phyloP scores from a whole-genome alignment of 2,329 filamentous ascomycete species.

The Epichloe baconii region DNA sequence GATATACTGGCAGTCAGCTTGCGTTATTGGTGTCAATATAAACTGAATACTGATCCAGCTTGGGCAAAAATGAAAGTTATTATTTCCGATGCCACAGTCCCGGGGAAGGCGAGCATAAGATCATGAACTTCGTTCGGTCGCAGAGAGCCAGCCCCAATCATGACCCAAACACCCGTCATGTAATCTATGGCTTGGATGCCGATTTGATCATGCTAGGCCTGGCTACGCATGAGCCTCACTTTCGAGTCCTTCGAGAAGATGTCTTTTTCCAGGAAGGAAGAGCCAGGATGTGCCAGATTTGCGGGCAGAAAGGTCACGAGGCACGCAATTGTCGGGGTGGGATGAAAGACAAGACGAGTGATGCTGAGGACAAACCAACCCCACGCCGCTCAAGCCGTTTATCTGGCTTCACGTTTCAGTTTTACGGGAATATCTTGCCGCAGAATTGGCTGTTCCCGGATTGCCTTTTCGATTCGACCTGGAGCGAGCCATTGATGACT shows the following conservation, averaged over 20 bases:
- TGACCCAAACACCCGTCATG: slow-evolving; percentile 92
- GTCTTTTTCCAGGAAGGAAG: slow-evolving; percentile 88
- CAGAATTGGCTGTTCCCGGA: slow-evolving; percentile 72
- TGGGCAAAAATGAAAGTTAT: slow-evolving; percentile 94
- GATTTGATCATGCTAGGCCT: slow-evolving; percentile 98
- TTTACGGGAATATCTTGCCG: slow-evolving; percentile 81
- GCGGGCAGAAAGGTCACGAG: slow-evolving; percentile 85
- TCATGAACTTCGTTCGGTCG: slow-evolving; percentile 95
- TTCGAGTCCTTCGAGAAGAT: slow-evolving; percentile 90
- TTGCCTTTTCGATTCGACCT: slow-evolving; percentile 85
- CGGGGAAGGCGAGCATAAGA: slow-evolving; percentile 97
- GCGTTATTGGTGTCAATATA: slow-evolving; percentile 95
- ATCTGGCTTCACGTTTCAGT: slow-evolving; percentile 96
- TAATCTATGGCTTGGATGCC: slow-evolving; percentile 95
- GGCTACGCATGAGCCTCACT: slow-evolving; percentile 93
- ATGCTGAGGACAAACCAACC: slow-evolving; percentile 73
- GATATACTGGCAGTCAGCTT: slow-evolving; percentile 81
- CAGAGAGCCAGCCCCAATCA: slow-evolving; percentile 84
- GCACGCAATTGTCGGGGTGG: slow-evolving; percentile 73
- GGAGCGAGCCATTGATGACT: slow-evolving; percentile 89
- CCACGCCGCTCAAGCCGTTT: slow-evolving; percentile 68
- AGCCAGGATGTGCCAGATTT: slow-evolving; percentile 70
- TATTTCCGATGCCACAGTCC: slow-evolving; percentile 95
- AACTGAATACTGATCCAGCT: slow-evolving; percentile 88
- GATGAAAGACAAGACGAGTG: slow-evolving; percentile 62